A percentile compares a stretch with the other conserved stretches of the same genome.
phyloP scores from a whole-genome alignment of 1,284 basidiomycete species.

The Veloporphyrellus conicus region DNA sequence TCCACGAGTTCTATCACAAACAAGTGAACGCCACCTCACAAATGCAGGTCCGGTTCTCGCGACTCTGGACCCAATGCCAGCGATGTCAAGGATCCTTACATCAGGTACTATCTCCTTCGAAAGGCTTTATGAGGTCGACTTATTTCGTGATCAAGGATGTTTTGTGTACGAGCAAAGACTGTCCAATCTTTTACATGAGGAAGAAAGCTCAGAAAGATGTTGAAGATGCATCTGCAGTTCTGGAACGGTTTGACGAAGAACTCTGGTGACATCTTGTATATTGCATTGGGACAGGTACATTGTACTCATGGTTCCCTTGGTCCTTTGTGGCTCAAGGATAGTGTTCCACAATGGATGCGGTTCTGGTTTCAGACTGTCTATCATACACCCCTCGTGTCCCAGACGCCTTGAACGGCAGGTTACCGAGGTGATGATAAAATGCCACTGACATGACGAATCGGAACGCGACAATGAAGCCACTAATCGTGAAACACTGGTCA shows the following conservation, averaged over 20 bases:
- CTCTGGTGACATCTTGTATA: constrained; percentile 43
- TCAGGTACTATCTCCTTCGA: constrained; percentile 53
- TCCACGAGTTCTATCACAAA: constrained; percentile 89
- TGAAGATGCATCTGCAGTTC: constrained; percentile 68
- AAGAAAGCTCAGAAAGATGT: constrained; percentile 97
- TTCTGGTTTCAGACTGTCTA: background rate
- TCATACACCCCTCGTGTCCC: too few species aligned
- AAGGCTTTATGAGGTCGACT: constrained; percentile 1
- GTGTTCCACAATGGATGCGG: background rate
- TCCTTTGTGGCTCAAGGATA: background rate
- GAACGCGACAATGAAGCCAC: too few species aligned
- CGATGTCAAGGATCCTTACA: constrained; percentile 94
- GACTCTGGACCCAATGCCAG: constrained; percentile 96
- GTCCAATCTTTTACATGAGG: constrained; percentile 96
- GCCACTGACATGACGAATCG: too few species aligned
- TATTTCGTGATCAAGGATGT: constrained; percentile 64
- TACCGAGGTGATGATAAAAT: too few species aligned
- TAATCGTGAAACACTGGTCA: too few species aligned
- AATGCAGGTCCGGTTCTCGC: constrained; percentile 84
- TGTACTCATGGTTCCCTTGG: background rate
- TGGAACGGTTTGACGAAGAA: constrained; percentile 81
- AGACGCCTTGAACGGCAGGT: too few species aligned
- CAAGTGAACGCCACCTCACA: constrained; percentile 74
- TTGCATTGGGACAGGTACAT: background rate
- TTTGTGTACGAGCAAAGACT: constrained; percentile 93